Conservation (phyloP, 495 filamentous ascomycete genomes). For the Mycothermus thermophilus region DNA sequence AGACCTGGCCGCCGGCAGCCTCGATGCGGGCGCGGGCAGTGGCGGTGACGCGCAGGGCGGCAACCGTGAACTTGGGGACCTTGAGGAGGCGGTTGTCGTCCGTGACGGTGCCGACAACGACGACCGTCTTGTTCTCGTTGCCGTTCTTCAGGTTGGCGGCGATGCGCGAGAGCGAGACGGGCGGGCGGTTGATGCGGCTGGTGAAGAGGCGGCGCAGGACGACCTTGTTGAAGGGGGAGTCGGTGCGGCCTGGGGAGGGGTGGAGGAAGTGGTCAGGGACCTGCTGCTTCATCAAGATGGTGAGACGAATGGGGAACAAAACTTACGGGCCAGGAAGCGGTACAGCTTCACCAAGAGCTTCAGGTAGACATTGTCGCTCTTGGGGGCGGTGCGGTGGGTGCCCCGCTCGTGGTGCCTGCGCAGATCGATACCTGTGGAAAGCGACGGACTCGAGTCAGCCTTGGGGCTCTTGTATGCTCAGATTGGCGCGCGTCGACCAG, state of each 20-base stretch:
- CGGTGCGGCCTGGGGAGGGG: slow-evolving; percentile 62
- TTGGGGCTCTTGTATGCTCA: slow-evolving; percentile 37
- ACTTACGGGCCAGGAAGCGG: slow-evolving; percentile 93
- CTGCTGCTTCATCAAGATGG: background rate
- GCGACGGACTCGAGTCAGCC: slow-evolving; percentile 37
- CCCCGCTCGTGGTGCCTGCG: slow-evolving; percentile 71
- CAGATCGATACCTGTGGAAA: slow-evolving; percentile 50
- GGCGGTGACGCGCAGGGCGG: slow-evolving; percentile 88
- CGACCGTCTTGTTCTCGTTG: slow-evolving; percentile 77
- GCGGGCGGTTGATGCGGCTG: slow-evolving; percentile 93
- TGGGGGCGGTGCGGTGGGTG: slow-evolving; percentile 87
- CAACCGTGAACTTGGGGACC: slow-evolving; percentile 81
- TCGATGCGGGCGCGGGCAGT: slow-evolving; percentile 86
- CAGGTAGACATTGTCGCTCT: slow-evolving; percentile 95
- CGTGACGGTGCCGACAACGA: slow-evolving; percentile 84
- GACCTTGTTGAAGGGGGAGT: slow-evolving; percentile 91
- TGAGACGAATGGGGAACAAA: too few relatives aligned
- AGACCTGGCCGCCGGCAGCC: slow-evolving; percentile 81
- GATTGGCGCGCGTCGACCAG: slow-evolving; percentile 16
- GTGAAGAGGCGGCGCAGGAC: slow-evolving; percentile 93
- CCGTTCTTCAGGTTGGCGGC: slow-evolving; percentile 51
- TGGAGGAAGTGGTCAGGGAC: background rate
- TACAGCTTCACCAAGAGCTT: slow-evolving; percentile 98
- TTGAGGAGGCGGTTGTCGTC: slow-evolving; percentile 87
- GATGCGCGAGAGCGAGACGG: slow-evolving; percentile 84